Base-by-base conservation (phyloP, 345 rosid genomes). In the Mercurialis annua region DNA sequence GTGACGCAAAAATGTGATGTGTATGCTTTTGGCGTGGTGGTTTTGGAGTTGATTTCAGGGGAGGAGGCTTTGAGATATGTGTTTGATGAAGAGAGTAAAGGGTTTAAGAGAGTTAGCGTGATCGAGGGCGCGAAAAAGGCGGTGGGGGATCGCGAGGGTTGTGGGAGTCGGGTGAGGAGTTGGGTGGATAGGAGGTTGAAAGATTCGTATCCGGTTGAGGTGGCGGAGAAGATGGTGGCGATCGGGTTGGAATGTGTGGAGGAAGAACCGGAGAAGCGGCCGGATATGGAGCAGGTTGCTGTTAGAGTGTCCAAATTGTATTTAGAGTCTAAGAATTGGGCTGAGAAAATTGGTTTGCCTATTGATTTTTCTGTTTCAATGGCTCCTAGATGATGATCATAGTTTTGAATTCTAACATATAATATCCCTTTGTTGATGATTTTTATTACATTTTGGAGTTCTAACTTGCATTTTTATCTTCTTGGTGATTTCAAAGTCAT, bases 11-110 rank as follows among this genome's bases (percentile, higher is more conserved):
- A 70, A 60, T 52, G 67, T 16, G 78, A 75, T 60, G 74, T 75
- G 23, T 75, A 75, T 46, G 78, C 78, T 1, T 75, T 70, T 34
- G 78, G 78, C 4, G 78, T 75, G 57, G 78, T 75, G 64, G 34
- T 75, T 31, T 66, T 75, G 64, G 78, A 75, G 68, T 26, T 75
- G 68, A 42, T 75, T 5, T 70, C 78, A 7, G 78, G 78, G 26
- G 64, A 65, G 59, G 74, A 75, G 71, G 78, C 74, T 20, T 60
- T 75, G 75, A 70, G 48, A 54, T 75, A 65, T 51, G 63, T 58
- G 55, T 34, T 65, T 53, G 68, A 75, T 38, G 77, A 67, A 31
- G 59, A 30, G 47, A 31, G 64, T 6, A 75, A 53, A 52, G 68
- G 48, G 14, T 65, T 43, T 31, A 61, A 53, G 63, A 70, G 78